Conservation (phyloP, 192 early-diverging fungal species). For the Funneliformis geosporum region DNA sequence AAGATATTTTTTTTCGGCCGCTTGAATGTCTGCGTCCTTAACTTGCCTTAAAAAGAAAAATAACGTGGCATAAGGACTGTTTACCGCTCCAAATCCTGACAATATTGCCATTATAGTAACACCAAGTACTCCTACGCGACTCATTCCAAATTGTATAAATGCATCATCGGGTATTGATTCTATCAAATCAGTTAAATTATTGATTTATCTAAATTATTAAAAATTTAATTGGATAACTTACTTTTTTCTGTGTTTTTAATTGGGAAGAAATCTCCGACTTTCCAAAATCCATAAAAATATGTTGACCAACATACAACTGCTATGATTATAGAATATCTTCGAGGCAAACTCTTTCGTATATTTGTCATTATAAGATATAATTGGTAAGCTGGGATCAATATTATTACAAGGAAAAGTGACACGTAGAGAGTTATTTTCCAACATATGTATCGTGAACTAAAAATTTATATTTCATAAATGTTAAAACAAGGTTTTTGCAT, state of each 20-base stretch:
- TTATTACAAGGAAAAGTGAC: slow-evolving; percentile 68
- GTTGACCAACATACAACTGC: slow-evolving; percentile 36
- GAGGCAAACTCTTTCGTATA: slow-evolving; percentile 35
- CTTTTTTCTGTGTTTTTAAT: slow-evolving; percentile 45
- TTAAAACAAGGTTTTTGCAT: not conserved
- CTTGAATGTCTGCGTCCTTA: slow-evolving; percentile 50
- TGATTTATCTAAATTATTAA: slow-evolving; percentile 22
- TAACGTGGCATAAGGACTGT: slow-evolving; percentile 85
- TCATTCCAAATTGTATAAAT: slow-evolving; percentile 72
- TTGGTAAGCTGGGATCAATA: slow-evolving; percentile 78
- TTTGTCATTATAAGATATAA: slow-evolving; percentile 60
- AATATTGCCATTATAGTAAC: slow-evolving; percentile 92
- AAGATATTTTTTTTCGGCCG: slow-evolving; percentile 68
- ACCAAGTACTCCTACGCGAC: slow-evolving; percentile 84
- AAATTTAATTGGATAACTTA: slow-evolving; percentile 21
- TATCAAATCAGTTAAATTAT: slow-evolving; percentile 14
- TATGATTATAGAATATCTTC: slow-evolving; percentile 35
- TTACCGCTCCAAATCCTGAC: slow-evolving; percentile 93
- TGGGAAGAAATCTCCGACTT: slow-evolving; percentile 61
- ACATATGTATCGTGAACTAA: slow-evolving; percentile 67
- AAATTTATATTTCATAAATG: not conserved
- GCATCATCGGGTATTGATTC: slow-evolving; percentile 30
- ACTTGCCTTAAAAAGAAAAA: slow-evolving; percentile 74
- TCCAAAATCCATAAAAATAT: slow-evolving; percentile 63
- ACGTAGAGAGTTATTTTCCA: slow-evolving; percentile 74